phyloP scores from a whole-genome alignment of 108 stramenopile species.

The Pseudonitzschia delicatissima region DNA sequence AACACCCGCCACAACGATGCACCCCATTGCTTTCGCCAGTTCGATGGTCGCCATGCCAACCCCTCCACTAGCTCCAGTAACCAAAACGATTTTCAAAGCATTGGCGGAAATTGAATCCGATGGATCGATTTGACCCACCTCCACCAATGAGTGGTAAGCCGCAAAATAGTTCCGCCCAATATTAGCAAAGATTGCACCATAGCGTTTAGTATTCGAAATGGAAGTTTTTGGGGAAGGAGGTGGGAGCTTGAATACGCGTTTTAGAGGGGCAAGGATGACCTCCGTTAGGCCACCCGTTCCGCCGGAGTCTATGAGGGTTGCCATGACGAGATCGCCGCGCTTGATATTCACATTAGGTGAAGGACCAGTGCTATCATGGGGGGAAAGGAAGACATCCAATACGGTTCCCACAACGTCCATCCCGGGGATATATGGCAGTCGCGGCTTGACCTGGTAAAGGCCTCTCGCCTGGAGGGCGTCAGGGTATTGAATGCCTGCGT shows the following conservation, averaged over 20 bases:
- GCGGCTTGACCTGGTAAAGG: constrained; percentile 59
- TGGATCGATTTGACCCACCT: constrained; percentile 40
- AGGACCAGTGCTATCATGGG: not conserved
- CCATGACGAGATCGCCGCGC: constrained; percentile 59
- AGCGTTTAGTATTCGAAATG: not conserved
- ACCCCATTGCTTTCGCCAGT: constrained; percentile 67
- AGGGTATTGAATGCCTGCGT: constrained; percentile 73
- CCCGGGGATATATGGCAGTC: constrained; percentile 62
- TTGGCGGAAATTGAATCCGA: not conserved
- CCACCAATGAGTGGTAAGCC: constrained; percentile 63
- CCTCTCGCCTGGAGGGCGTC: constrained; percentile 67
- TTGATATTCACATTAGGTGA: not conserved
- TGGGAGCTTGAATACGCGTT: constrained; percentile 52
- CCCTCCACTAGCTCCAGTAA: constrained; percentile 72
- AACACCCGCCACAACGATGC: constrained; percentile 70
- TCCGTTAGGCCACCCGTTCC: constrained; percentile 61
- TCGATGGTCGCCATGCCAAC: constrained; percentile 80
- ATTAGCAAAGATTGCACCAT: constrained; percentile 24
- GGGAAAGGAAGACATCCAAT: constrained; percentile 20
- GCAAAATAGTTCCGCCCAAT: constrained; percentile 70
- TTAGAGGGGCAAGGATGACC: constrained; percentile 31
- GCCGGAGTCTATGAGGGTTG: constrained; percentile 47
- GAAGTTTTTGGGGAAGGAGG: constrained; percentile 40
- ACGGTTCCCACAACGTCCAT: constrained; percentile 69
- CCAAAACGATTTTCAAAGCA: constrained; percentile 43